A percentile compares a stretch with the other conserved stretches of the same genome.
Conservation (phyloP, 129 eudicot genomes). For the Escallonia rubra region DNA sequence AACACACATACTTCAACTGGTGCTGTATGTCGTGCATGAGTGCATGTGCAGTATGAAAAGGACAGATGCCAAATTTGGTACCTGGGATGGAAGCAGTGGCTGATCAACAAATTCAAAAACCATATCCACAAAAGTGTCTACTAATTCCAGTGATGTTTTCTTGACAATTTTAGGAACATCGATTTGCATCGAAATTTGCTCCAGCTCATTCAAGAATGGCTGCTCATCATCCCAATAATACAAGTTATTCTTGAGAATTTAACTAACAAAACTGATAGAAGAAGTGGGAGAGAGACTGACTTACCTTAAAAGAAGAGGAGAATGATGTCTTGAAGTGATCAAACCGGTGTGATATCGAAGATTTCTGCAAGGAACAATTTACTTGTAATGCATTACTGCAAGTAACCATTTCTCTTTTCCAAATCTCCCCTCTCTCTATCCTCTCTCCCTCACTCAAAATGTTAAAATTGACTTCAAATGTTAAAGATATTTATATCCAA, state of each 20-base stretch:
- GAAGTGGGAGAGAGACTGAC: background rate
- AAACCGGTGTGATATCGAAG: conserved; percentile 20
- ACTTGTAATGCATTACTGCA: conserved; percentile 23
- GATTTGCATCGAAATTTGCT: conserved; percentile 18
- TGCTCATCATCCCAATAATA: conserved; percentile 8
- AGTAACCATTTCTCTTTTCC: conserved; percentile 25
- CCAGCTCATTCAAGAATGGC: conserved; percentile 44
- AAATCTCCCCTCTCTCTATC: background rate
- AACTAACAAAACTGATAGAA: background rate
- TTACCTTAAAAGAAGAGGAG: conserved; percentile 41
- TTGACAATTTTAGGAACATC: conserved; percentile 28
- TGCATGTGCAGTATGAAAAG: no score
- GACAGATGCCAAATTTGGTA: conserved; percentile 1
- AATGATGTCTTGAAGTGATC: conserved; percentile 30
- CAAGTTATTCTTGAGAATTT: background rate
- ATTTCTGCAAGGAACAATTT: conserved; percentile 36
- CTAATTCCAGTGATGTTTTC: conserved; percentile 33
- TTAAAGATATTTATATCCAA: no score
- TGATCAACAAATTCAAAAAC: conserved; percentile 57
- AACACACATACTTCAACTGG: background rate
- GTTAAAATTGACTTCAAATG: no score
- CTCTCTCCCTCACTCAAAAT: background rate
- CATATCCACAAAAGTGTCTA: conserved; percentile 49
- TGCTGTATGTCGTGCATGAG: background rate
- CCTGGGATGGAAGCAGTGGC: conserved; percentile 61